Evolutionary conservation across 768 basidiomycete species (phyloP).

Genomic region (Coprinopsis sp.): DNA sequence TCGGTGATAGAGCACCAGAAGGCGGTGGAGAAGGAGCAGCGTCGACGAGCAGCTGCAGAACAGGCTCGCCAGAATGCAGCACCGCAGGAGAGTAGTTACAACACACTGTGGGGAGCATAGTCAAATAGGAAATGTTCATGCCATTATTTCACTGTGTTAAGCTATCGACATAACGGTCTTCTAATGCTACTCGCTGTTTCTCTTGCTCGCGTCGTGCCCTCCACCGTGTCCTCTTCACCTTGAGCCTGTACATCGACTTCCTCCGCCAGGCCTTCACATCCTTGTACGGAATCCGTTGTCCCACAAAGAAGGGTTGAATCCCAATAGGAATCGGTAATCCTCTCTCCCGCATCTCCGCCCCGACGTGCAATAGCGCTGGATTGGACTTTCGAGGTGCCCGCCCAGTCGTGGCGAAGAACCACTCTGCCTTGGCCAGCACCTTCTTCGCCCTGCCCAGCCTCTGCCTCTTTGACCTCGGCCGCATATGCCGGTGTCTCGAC

Average conservation of each 20-base stretch:
- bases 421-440: not conserved
- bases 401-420: constrained; percentile 4
- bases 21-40: constrained; percentile 11
- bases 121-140: not conserved
- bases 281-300: not conserved
- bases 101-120: not conserved
- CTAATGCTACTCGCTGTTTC: not conserved
- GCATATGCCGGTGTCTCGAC: constrained; percentile 13
- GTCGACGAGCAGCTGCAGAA: constrained; percentile 16
- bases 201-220: no score
- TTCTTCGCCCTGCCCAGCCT: not conserved
- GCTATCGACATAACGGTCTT: not conserved
- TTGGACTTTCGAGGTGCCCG: not conserved
- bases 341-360: constrained; percentile 13
- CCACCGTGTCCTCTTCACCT: not conserved
- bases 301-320: constrained; percentile 15
- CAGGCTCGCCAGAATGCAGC: constrained; percentile 16
- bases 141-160: not conserved
- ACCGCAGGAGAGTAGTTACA: not conserved
- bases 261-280: not conserved
- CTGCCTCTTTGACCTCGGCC: not conserved
- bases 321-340: constrained; percentile 17
- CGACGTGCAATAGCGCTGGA: constrained; percentile 11
- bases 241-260: not conserved
- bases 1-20: constrained; percentile 11